A percentile compares a stretch with the other conserved stretches of the same genome.
These are phyloP conservation scores for Auricularia heimuer DNA, from an alignment of 768 basidiomycete species.

Conservation along the genomic window DNA sequence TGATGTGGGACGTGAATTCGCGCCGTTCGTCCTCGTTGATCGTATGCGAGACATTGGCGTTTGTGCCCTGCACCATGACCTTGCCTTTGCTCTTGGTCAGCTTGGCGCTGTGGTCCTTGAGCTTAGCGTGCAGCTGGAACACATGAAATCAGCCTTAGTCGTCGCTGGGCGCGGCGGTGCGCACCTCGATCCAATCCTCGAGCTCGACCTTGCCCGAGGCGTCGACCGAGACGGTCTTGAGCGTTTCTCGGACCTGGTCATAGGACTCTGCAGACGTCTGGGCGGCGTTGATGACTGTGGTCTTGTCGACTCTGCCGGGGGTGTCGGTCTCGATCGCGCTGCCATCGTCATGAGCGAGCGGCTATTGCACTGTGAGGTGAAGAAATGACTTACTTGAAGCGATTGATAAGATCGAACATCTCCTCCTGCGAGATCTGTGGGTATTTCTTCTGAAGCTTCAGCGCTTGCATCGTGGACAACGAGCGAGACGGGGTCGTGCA, in stretches of 20 bases:
- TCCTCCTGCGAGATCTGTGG: slow-evolving; percentile 87
- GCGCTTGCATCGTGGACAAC: slow-evolving; percentile 52
- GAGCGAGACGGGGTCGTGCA: background rate
- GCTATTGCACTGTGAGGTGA: slow-evolving; percentile 7
- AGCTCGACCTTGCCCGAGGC: slow-evolving; percentile 93
- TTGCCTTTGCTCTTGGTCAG: slow-evolving; percentile 70
- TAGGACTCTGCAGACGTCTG: slow-evolving; percentile 81
- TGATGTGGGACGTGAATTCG: slow-evolving; percentile 99
- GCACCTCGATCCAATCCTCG: slow-evolving; percentile 96
- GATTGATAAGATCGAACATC: slow-evolving; percentile 87
- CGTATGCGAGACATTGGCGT: slow-evolving; percentile 91
- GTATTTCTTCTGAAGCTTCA: slow-evolving; percentile 85
- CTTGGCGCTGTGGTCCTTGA: slow-evolving; percentile 31
- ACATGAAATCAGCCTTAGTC: background rate
- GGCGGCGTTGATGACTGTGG: slow-evolving; percentile 65
- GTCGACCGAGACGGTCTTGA: slow-evolving; percentile 91
- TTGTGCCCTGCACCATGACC: slow-evolving; percentile 89
- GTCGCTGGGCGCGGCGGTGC: slow-evolving; percentile 14
- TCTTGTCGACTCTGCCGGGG: slow-evolving; percentile 76
- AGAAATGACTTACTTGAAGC: slow-evolving; percentile 74
- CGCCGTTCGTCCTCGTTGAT: slow-evolving; percentile 93
- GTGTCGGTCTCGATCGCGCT: slow-evolving; percentile 71
- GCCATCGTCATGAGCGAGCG: slow-evolving; percentile 1
- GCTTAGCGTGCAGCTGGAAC: slow-evolving; percentile 68
- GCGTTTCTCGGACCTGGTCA: slow-evolving; percentile 77